Conservation (phyloP, 208 protist genomes). For the Histomonas meleagridis region DNA sequence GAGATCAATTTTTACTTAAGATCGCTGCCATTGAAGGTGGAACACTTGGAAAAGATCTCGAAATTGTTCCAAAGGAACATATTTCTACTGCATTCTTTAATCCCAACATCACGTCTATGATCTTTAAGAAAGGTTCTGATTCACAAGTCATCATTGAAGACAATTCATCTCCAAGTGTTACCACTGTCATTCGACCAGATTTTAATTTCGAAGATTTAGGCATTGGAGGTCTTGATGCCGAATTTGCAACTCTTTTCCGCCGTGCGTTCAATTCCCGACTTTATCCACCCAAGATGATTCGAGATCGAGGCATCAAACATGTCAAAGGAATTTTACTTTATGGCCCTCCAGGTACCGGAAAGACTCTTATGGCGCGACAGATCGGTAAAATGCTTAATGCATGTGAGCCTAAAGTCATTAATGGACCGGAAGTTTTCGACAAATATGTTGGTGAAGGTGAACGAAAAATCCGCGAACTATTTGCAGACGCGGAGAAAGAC, state of each 20-base stretch:
- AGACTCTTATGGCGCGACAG: conserved; percentile 97
- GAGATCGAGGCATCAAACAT: conserved; percentile 86
- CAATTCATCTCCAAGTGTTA: not conserved
- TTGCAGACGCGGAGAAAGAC: conserved; percentile 86
- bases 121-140: not conserved
- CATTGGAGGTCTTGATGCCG: conserved; percentile 48
- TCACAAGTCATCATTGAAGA: not conserved
- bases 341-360: conserved; percentile 95
- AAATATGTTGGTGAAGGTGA: conserved; percentile 84
- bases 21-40: not conserved
- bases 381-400: conserved; percentile 95
- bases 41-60: not conserved
- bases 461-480: conserved; percentile 96
- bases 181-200: not conserved
- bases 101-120: not conserved
- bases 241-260: conserved; percentile 87
- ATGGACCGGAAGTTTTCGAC: conserved; percentile 92
- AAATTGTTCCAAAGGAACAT: not conserved
- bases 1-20: not conserved
- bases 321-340: conserved; percentile 90
- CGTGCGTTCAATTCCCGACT: conserved; percentile 82
- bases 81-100: not conserved
- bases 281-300: conserved; percentile 63
- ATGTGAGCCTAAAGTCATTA: conserved; percentile 76
- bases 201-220: conserved; percentile 44